A percentile compares a stretch with the other conserved stretches of the same genome.
These are phyloP conservation scores for Citrus trifoliata DNA, from an alignment of 345 rosid genomes.

Conservation along the genomic window DNA sequence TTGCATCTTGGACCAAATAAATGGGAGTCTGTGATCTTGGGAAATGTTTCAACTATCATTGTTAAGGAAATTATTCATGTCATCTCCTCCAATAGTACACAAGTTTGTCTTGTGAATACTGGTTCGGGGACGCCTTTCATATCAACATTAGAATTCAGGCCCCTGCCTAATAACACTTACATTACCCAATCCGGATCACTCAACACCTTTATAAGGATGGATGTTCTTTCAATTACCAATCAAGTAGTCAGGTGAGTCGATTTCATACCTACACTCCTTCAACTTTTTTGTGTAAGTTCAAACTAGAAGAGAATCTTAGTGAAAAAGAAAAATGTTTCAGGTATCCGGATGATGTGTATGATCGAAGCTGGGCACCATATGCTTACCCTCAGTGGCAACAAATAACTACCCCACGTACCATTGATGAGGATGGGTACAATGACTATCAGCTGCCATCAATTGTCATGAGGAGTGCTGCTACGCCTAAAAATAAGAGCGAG, in stretches of 20 bases:
- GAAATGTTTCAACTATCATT: constrained; percentile 3
- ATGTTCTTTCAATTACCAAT: constrained; percentile 20
- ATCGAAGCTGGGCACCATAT: constrained; percentile 26
- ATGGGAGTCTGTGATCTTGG: constrained; percentile 26
- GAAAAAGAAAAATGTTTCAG: background rate
- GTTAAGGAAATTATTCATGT: constrained; percentile 31
- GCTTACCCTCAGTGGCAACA: background rate
- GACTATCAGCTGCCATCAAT: constrained; percentile 22
- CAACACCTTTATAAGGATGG: constrained; percentile 7
- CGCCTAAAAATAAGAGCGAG: constrained; percentile 16
- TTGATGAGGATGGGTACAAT: constrained; percentile 16
- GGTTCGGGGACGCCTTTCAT: constrained; percentile 39
- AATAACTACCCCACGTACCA: background rate
- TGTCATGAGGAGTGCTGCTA: constrained; percentile 39
- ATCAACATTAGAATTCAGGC: constrained; percentile 26
- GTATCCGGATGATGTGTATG: constrained; percentile 29
- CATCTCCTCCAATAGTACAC: constrained; percentile 5
- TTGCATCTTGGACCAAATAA: constrained; percentile 26
- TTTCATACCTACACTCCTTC: background rate
- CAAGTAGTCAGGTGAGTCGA: constrained; percentile 8
- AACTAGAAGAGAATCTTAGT: background rate
- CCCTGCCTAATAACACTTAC: background rate
- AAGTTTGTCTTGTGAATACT: constrained; percentile 40
- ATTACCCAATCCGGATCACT: constrained; percentile 19
- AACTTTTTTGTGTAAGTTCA: background rate